Conservation (phyloP, 176 grass and related monocot species). For the Juncus effusus region DNA sequence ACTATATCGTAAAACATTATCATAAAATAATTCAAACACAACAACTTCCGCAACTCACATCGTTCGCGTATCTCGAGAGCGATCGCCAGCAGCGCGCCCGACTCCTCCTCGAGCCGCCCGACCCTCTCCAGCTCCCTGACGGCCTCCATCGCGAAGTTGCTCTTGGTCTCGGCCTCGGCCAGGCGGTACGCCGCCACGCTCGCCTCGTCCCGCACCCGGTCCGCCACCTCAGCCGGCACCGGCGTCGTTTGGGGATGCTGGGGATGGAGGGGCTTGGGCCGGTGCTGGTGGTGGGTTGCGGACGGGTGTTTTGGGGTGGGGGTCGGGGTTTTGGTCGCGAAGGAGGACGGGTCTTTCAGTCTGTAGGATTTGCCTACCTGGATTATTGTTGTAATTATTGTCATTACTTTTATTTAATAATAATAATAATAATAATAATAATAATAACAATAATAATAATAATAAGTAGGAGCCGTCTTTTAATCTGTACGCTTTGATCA, state of each 20-base stretch:
- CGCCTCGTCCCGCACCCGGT: constrained; percentile 48
- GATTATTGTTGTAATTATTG: not conserved
- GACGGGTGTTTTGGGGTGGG: constrained; percentile 35
- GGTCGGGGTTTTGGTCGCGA: constrained; percentile 40
- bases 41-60: no score
- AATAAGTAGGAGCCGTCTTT: no score
- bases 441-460: no score
- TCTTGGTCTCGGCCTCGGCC: constrained; percentile 82
- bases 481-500: no score
- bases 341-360: constrained; percentile 48
- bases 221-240: constrained; percentile 7
- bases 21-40: no score
- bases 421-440: not conserved
- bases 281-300: not conserved
- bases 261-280: constrained; percentile 14
- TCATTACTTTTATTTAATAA: not conserved
- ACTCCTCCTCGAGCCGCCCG: constrained; percentile 58
- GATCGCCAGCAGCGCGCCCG: constrained; percentile 49
- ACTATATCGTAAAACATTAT: no score
- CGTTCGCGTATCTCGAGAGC: constrained; percentile 58
- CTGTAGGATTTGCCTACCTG: constrained; percentile 69
- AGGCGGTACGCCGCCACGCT: constrained; percentile 54
- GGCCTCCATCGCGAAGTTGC: constrained; percentile 66
- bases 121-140: constrained; percentile 70
- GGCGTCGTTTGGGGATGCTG: constrained; percentile 31